Evolutionary conservation across 2,329 filamentous ascomycete genomes (phyloP).

Genomic region (Phialophora chinensis): DNA sequence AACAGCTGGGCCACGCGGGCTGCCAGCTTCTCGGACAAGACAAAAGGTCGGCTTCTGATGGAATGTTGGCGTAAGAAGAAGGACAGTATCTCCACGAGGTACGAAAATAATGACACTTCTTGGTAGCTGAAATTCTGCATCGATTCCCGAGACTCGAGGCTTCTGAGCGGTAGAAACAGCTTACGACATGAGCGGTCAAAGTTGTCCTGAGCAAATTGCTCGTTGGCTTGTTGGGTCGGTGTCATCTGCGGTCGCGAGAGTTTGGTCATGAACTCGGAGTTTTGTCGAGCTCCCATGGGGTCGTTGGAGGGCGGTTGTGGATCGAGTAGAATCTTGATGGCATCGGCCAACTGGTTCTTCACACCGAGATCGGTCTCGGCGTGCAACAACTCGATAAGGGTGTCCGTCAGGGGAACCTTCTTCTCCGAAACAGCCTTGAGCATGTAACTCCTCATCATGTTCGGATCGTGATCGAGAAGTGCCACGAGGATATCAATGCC

Average conservation of each 20-base stretch:
- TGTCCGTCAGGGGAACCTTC: conserved; percentile 84
- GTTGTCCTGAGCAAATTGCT: conserved; percentile 83
- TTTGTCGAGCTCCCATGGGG: conserved; percentile 59
- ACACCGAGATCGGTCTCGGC: conserved; percentile 92
- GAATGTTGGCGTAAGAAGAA: conserved; percentile 93
- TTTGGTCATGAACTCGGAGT: conserved; percentile 70
- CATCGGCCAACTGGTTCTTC: conserved; percentile 93
- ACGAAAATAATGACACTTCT: conserved; percentile 87
- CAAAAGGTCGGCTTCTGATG: conserved; percentile 84
- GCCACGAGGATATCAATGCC: conserved; percentile 93
- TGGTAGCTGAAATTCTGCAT: conserved; percentile 77
- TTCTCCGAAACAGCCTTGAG: conserved; percentile 91
- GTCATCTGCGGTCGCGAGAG: conserved; percentile 64
- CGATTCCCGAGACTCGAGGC: conserved; percentile 65
- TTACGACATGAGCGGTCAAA: conserved; percentile 86
- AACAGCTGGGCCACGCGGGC: conserved; percentile 83
- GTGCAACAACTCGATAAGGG: conserved; percentile 86
- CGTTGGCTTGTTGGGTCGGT: conserved; percentile 67
- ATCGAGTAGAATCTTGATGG: conserved; percentile 90
- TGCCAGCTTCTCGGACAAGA: conserved; percentile 78
- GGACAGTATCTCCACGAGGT: conserved; percentile 89
- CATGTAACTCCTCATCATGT: conserved; percentile 91
- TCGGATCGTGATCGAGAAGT: conserved; percentile 92
- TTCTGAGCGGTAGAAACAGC: conserved; percentile 84
- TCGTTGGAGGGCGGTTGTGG: conserved; percentile 66